phyloP scores from a whole-genome alignment of 768 basidiomycete species.

The Clitopilus passeckerianus region DNA sequence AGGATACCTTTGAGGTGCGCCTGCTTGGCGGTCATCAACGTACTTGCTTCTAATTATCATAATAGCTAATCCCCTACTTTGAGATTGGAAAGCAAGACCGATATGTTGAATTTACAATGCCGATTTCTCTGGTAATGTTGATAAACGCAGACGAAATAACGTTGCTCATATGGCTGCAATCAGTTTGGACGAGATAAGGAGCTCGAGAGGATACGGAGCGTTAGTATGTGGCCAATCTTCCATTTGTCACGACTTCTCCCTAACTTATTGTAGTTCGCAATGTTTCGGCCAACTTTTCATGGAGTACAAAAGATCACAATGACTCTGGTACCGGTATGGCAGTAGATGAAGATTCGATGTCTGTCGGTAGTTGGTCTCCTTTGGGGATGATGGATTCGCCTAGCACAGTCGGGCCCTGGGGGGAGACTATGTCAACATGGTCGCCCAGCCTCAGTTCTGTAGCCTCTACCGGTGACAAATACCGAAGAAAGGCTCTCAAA shows the following conservation, averaged over 20 bases:
- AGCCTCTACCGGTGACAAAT: slow-evolving; percentile 36
- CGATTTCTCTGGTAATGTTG: slow-evolving; percentile 48
- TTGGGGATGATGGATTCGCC: neutral
- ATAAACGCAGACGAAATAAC: neutral
- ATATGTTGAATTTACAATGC: slow-evolving; percentile 69
- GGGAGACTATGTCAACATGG: slow-evolving; percentile 16
- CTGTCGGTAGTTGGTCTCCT: neutral
- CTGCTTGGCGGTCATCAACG: neutral
- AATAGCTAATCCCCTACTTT: slow-evolving; percentile 63
- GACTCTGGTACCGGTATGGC: neutral
- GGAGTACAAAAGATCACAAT: slow-evolving; percentile 26
- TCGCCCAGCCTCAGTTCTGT: slow-evolving; percentile 21
- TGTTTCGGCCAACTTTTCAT: slow-evolving; percentile 56
- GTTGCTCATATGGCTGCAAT: slow-evolving; percentile 1
- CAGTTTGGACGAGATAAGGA: slow-evolving; percentile 72
- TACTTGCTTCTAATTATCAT: neutral
- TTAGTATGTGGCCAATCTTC: slow-evolving; percentile 40
- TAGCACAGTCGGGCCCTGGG: slow-evolving; percentile 1
- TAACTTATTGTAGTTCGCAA: slow-evolving; percentile 29
- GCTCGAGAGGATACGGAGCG: slow-evolving; percentile 60
- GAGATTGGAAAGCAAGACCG: slow-evolving; percentile 62
- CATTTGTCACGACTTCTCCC: neutral
- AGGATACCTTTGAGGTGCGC: slow-evolving; percentile 51
- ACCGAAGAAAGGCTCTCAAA: slow-evolving; percentile 40
- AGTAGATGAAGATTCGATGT: neutral